These are phyloP conservation scores for Conticribra guillardii DNA, from an alignment of 108 stramenopile species.

Conservation along the genomic window DNA sequence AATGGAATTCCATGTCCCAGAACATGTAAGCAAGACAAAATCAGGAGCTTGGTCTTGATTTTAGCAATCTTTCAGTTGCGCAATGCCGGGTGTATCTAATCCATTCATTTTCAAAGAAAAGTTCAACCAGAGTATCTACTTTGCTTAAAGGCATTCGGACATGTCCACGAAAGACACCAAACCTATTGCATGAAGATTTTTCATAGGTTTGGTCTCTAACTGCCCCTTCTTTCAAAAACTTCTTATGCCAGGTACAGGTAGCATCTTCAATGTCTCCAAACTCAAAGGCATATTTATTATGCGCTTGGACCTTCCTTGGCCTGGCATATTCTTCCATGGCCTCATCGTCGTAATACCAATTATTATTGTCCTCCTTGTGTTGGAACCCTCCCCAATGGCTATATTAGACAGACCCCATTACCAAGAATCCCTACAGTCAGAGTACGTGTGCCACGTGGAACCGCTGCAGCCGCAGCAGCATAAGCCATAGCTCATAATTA, in stretches of 20 bases:
- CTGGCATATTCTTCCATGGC: too few species aligned
- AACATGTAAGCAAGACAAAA: constrained; percentile 3
- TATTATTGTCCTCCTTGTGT: too few species aligned
- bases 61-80: not conserved
- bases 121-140: not conserved
- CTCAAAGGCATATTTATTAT: too few species aligned
- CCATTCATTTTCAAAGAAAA: constrained; percentile 4
- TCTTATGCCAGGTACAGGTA: not conserved
- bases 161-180: not conserved
- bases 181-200: not conserved
- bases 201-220: not conserved
- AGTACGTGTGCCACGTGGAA: too few species aligned
- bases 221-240: not conserved
- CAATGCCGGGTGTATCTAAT: constrained; percentile 4
- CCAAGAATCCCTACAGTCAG: too few species aligned
- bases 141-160: constrained; percentile 5
- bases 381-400: too few species aligned
- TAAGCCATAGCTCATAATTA: too few species aligned
- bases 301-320: too few species aligned
- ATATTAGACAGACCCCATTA: too few species aligned
- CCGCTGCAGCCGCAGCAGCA: too few species aligned
- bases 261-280: not conserved
- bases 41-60: constrained; percentile 7
- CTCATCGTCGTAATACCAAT: too few species aligned
- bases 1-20: constrained; percentile 1